A percentile compares a stretch with the other conserved stretches of the same genome.
These are phyloP conservation scores for Alternaria arborescens DNA, from an alignment of 2,329 filamentous ascomycete genomes.

Conservation along the genomic window DNA sequence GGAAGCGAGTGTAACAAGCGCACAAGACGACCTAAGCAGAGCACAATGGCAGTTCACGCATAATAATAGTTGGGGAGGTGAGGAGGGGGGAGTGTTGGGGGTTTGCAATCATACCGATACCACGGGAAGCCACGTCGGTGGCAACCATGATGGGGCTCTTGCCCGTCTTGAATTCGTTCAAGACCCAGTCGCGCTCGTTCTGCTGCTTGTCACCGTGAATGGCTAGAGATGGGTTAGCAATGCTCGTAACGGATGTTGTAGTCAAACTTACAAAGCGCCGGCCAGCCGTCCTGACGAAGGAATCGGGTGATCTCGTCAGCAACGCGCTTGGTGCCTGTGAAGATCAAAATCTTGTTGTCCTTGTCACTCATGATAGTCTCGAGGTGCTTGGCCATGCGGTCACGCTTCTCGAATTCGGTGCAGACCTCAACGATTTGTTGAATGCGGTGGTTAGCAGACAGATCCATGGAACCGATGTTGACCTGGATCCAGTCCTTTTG, in stretches of 20 bases:
- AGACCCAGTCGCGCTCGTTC: slow-evolving; percentile 98
- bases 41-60: slow-evolving; percentile 74
- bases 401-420: slow-evolving; percentile 95
- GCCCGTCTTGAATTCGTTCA: slow-evolving; percentile 99
- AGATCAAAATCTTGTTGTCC: slow-evolving; percentile 93
- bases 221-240: slow-evolving; percentile 64
- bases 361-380: slow-evolving; percentile 98
- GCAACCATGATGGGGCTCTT: slow-evolving; percentile 99
- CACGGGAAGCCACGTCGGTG: slow-evolving; percentile 99
- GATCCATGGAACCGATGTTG: slow-evolving; percentile 95
- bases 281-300: slow-evolving; percentile 97
- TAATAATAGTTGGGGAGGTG: slow-evolving; percentile 55
- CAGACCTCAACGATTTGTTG: slow-evolving; percentile 98
- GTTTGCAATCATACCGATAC: slow-evolving; percentile 96
- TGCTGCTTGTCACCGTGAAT: slow-evolving; percentile 99
- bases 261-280: slow-evolving; percentile 80
- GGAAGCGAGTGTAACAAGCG: slow-evolving; percentile 75
- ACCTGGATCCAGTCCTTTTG: slow-evolving; percentile 97
- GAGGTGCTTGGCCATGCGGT: slow-evolving; percentile 95
- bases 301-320: slow-evolving; percentile 98
- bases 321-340: slow-evolving; percentile 86
- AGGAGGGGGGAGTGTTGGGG: slow-evolving; percentile 55
- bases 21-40: slow-evolving; percentile 92
- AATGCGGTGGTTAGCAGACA: slow-evolving; percentile 97
- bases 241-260: slow-evolving; percentile 8